Evolutionary conservation across 768 basidiomycete genomes (phyloP).

Genomic region (Russula griseocarnosa): DNA sequence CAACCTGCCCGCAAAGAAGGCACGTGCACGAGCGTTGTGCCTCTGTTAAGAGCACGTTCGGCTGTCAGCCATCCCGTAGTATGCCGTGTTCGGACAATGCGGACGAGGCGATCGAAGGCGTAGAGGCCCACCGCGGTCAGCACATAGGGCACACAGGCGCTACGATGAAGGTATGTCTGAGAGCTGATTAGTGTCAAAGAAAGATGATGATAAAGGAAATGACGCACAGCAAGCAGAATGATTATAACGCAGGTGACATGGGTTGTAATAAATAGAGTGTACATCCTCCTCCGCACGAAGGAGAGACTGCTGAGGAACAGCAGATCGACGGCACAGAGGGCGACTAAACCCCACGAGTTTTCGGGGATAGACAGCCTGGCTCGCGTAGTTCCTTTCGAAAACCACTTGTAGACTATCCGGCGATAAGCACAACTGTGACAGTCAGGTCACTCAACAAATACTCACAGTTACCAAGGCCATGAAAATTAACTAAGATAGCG

Average conservation of each 20-base stretch:
- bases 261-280: slow-evolving; percentile 43
- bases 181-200: neutral
- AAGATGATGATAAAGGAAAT: neutral
- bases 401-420: slow-evolving; percentile 16
- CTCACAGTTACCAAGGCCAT: slow-evolving; percentile 42
- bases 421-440: neutral
- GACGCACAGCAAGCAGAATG: slow-evolving; percentile 36
- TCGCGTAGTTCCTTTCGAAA: slow-evolving; percentile 3
- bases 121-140: slow-evolving; percentile 41
- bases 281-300: slow-evolving; percentile 41
- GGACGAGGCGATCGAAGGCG: slow-evolving; percentile 43
- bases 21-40: slow-evolving; percentile 46
- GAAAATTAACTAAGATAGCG: slow-evolving; percentile 41
- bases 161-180: slow-evolving; percentile 27
- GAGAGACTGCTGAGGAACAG: slow-evolving; percentile 42
- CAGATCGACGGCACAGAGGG: slow-evolving; percentile 37
- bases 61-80: slow-evolving; percentile 43
- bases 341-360: slow-evolving; percentile 34
- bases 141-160: slow-evolving; percentile 40
- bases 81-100: slow-evolving; percentile 47
- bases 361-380: neutral
- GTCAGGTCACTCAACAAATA: neutral
- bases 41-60: slow-evolving; percentile 40
- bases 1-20: slow-evolving; percentile 48
- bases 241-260: slow-evolving; percentile 44